Conservation (phyloP, 495 filamentous ascomycete species). For the Penicillium subrubescens region DNA sequence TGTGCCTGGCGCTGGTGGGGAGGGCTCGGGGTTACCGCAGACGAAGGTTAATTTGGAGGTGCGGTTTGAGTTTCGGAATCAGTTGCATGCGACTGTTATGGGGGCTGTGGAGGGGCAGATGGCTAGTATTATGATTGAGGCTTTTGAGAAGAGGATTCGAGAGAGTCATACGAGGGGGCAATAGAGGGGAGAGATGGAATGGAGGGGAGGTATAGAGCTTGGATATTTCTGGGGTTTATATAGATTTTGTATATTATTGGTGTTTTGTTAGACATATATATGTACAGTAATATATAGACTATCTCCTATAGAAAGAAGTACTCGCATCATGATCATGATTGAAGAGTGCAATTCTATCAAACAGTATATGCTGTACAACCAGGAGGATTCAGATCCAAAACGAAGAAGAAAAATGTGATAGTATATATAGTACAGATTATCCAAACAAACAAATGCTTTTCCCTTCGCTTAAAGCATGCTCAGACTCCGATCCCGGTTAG, state of each 20-base stretch:
- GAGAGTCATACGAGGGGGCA: conserved; percentile 46
- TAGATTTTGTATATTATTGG: conserved; percentile 17
- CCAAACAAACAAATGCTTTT: conserved; percentile 24
- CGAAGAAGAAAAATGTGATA: conserved; percentile 22
- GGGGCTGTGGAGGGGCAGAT: conserved; percentile 79
- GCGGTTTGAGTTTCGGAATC: conserved; percentile 80
- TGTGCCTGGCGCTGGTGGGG: conserved; percentile 31
- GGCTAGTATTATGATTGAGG: conserved; percentile 84
- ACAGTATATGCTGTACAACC: conserved; percentile 26
- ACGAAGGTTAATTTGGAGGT: conserved; percentile 76
- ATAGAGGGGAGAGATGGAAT: conserved; percentile 15
- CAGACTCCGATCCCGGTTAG: conserved; percentile 32
- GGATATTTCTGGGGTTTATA: not conserved
- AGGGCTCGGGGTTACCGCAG: conserved; percentile 35
- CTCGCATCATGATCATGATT: conserved; percentile 9
- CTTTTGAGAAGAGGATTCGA: conserved; percentile 82
- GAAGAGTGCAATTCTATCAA: conserved; percentile 16
- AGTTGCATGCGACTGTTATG: conserved; percentile 78
- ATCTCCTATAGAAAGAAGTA: not conserved
- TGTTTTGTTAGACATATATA: not conserved
- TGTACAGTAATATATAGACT: conserved; percentile 2
- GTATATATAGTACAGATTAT: conserved; percentile 40
- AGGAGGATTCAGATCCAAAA: not conserved
- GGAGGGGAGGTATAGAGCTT: not conserved
- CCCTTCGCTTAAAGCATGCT: conserved; percentile 29